Conservation (phyloP, 768 basidiomycete genomes). For the Crassisporium funariophilum region DNA sequence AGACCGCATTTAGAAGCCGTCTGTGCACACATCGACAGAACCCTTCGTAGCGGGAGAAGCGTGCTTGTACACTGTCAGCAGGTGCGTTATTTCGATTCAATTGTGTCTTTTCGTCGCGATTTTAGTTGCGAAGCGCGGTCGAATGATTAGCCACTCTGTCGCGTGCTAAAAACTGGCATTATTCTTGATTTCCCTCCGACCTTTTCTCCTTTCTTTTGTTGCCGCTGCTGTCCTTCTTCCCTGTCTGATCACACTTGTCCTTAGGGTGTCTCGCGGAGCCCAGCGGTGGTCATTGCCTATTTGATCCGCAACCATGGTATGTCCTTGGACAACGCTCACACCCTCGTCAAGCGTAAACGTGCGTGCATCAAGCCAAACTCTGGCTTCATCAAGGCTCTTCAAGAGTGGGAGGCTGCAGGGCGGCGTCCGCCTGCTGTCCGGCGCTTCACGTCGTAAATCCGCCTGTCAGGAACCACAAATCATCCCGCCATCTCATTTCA, state of each 20-base stretch:
- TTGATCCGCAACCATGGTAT: constrained; percentile 75
- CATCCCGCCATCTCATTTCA: no score
- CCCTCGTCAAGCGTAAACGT: constrained; percentile 62
- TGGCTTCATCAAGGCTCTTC: constrained; percentile 65
- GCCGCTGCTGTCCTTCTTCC: not conserved
- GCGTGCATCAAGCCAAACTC: constrained; percentile 78
- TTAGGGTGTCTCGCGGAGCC: constrained; percentile 82
- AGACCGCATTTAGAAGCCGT: constrained; percentile 68
- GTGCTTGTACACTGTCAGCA: constrained; percentile 84
- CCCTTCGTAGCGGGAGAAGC: constrained; percentile 59
- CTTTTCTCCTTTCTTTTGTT: not conserved
- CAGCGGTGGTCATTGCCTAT: constrained; percentile 79
- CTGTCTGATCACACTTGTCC: no score
- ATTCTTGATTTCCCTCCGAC: not conserved
- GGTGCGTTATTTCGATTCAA: constrained; percentile 51
- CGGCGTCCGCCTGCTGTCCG: no score
- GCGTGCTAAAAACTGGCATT: no score
- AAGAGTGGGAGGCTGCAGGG: constrained; percentile 59
- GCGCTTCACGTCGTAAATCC: no score
- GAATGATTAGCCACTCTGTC: no score
- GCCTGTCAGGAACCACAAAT: no score
- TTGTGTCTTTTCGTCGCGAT: no score
- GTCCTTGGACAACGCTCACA: constrained; percentile 67
- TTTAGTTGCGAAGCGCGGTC: no score
- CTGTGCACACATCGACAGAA: constrained; percentile 65